These are phyloP conservation scores for Backusella morwellensis DNA, from an alignment of 192 early-diverging fungal species.

Conservation along the genomic window DNA sequence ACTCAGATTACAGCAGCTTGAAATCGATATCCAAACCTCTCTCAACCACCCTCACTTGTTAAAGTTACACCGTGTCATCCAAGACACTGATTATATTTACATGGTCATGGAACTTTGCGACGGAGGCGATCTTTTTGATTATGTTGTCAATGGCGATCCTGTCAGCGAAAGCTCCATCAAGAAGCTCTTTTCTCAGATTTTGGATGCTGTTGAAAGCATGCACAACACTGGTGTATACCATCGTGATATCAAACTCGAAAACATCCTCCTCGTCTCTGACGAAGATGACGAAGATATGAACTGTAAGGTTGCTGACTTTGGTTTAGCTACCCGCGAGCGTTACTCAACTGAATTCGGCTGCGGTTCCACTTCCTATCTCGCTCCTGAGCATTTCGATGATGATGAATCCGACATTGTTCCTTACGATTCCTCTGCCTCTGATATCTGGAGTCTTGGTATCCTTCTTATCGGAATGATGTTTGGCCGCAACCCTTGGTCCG, in stretches of 20 bases:
- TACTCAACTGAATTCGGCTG: conserved; percentile 83
- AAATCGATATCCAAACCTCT: conserved; percentile 57
- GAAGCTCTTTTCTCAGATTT: conserved; percentile 73
- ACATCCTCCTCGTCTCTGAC: conserved; percentile 59
- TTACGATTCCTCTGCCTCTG: conserved; percentile 61
- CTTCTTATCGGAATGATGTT: conserved; percentile 74
- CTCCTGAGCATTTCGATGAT: conserved; percentile 65
- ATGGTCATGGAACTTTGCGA: conserved; percentile 95
- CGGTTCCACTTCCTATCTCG: conserved; percentile 88
- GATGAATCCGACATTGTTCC: conserved; percentile 26
- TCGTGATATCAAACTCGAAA: conserved; percentile 94
- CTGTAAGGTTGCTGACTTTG: conserved; percentile 89
- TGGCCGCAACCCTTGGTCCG: conserved; percentile 81
- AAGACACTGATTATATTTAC: conserved; percentile 85
- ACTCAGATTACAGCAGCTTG: conserved; percentile 49
- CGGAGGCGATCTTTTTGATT: conserved; percentile 95
- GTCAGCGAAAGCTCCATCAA: conserved; percentile 49
- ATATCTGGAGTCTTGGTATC: conserved; percentile 79
- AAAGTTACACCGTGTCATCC: conserved; percentile 84
- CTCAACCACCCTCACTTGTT: conserved; percentile 84
- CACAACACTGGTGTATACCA: conserved; percentile 84
- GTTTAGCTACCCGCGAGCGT: conserved; percentile 78
- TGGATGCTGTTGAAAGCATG: conserved; percentile 77
- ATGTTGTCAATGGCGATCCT: conserved; percentile 64
- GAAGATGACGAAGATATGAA: conserved; percentile 15